These are phyloP conservation scores for Phytophthora tubulina DNA, from an alignment of 352 stramenopile species.

Conservation along the genomic window DNA sequence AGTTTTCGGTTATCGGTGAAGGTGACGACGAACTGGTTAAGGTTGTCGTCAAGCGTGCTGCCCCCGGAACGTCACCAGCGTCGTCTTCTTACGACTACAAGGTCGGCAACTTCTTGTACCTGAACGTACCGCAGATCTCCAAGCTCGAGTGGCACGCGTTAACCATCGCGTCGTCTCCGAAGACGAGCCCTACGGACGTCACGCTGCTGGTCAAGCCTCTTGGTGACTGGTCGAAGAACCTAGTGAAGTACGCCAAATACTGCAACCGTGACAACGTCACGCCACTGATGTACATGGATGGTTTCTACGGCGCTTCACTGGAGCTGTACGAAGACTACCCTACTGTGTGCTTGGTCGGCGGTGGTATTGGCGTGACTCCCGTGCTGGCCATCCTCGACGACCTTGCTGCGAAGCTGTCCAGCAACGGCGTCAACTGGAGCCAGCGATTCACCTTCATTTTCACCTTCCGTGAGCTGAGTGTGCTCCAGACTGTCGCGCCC, in stretches of 20 bases:
- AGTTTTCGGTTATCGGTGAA: slow-evolving; percentile 44
- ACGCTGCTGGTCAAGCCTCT: slow-evolving; percentile 63
- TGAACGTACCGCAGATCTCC: slow-evolving; percentile 63
- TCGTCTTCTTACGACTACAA: slow-evolving; percentile 55
- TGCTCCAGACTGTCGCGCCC: slow-evolving; percentile 41
- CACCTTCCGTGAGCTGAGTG: slow-evolving; percentile 52
- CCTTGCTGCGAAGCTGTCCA: slow-evolving; percentile 40
- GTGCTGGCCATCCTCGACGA: slow-evolving; percentile 61
- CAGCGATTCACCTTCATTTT: slow-evolving; percentile 55
- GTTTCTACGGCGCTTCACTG: slow-evolving; percentile 58
- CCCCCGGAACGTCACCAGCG: slow-evolving; percentile 42
- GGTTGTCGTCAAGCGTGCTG: slow-evolving; percentile 53
- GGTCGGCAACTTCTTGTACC: slow-evolving; percentile 64
- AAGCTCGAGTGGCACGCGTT: slow-evolving; percentile 70
- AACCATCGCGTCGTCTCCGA: slow-evolving; percentile 64
- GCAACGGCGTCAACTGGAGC: slow-evolving; percentile 43
- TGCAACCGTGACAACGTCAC: slow-evolving; percentile 39
- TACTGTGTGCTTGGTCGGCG: slow-evolving; percentile 54
- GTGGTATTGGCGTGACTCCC: slow-evolving; percentile 59
- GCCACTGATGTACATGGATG: slow-evolving; percentile 65
- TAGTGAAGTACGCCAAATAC: slow-evolving; percentile 53
- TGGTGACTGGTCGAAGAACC: slow-evolving; percentile 57
- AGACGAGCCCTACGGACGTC: slow-evolving; percentile 46
- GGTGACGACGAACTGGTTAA: slow-evolving; percentile 54
- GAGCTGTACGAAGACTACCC: slow-evolving; percentile 60